phyloP scores from a whole-genome alignment of 768 basidiomycete species.

The Boletus reticulatus region DNA sequence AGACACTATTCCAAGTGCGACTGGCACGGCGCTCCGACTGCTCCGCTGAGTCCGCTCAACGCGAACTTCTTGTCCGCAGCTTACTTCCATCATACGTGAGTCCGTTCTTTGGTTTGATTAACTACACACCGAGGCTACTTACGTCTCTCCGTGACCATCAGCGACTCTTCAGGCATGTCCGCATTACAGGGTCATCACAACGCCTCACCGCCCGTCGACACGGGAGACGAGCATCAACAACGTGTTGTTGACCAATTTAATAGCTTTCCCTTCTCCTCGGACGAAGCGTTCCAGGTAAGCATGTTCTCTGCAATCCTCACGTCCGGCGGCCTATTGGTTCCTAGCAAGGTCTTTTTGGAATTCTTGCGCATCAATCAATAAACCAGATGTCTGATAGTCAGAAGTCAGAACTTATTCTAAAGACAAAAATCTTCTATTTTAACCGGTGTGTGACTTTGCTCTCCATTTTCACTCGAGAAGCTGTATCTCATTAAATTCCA shows the following conservation, averaged over 20 bases:
- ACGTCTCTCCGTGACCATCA: constrained; percentile 8
- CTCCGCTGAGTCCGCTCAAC: no score
- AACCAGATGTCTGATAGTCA: constrained; percentile 37
- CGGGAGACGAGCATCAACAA: constrained; percentile 13
- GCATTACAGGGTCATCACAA: constrained; percentile 11
- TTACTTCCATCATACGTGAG: not conserved
- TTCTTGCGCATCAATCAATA: constrained; percentile 44
- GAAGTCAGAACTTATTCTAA: constrained; percentile 47
- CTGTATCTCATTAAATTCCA: constrained; percentile 18
- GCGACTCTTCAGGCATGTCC: constrained; percentile 13
- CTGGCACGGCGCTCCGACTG: not conserved
- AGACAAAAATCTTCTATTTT: constrained; percentile 69
- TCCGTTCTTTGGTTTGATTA: constrained; percentile 1
- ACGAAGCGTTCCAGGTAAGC: constrained; percentile 58
- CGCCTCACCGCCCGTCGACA: constrained; percentile 10
- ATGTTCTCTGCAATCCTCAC: not conserved
- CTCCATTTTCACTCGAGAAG: constrained; percentile 24
- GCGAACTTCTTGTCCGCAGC: not conserved
- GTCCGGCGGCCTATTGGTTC: not conserved
- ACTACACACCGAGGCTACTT: constrained; percentile 7
- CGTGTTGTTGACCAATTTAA: constrained; percentile 34
- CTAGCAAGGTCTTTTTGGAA: constrained; percentile 66
- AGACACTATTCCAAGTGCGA: not conserved
- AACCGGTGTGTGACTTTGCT: constrained; percentile 44
- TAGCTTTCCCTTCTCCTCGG: constrained; percentile 52